These are phyloP conservation scores for Poa annua DNA, from an alignment of 176 grass and related monocot species.

Conservation along the genomic window DNA sequence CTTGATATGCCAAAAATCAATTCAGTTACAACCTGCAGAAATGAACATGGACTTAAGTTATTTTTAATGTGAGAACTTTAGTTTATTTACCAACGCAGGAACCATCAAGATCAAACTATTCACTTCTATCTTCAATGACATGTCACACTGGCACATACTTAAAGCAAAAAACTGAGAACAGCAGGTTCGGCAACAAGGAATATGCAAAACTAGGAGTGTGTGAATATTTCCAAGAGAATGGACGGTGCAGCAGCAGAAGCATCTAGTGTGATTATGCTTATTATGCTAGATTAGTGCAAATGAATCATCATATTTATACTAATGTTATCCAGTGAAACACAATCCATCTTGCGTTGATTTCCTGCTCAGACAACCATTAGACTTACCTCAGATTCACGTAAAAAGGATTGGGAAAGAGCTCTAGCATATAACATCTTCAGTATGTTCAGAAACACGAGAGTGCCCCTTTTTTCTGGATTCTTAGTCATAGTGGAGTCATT, in stretches of 20 bases:
- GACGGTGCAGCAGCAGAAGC: slow-evolving; percentile 11
- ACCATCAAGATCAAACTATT: neutral
- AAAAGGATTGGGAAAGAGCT: slow-evolving; percentile 63
- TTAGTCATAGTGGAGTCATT: slow-evolving; percentile 17
- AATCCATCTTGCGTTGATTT: slow-evolving; percentile 21
- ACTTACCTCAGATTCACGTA: slow-evolving; percentile 83
- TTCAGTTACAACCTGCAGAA: slow-evolving; percentile 69
- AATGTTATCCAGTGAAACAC: slow-evolving; percentile 25
- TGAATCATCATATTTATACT: slow-evolving; percentile 1
- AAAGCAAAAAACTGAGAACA: slow-evolving; percentile 18
- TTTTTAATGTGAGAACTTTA: slow-evolving; percentile 6
- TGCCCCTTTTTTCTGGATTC: slow-evolving; percentile 35
- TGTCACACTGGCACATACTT: neutral
- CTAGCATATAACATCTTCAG: slow-evolving; percentile 62
- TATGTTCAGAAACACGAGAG: slow-evolving; percentile 53
- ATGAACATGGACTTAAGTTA: slow-evolving; percentile 40
- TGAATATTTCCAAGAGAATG: slow-evolving; percentile 29
- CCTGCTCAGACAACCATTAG: slow-evolving; percentile 26
- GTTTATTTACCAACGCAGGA: slow-evolving; percentile 23
- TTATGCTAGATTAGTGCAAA: slow-evolving; percentile 9
- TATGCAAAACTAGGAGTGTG: slow-evolving; percentile 9
- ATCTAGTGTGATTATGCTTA: slow-evolving; percentile 34
- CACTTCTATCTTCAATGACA: slow-evolving; percentile 25
- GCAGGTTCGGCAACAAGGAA: slow-evolving; percentile 13
- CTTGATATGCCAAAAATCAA: slow-evolving; percentile 63